Base-by-base conservation (phyloP, 2,329 filamentous ascomycete genomes). In the Parasarocladium wereldwijsianum region DNA sequence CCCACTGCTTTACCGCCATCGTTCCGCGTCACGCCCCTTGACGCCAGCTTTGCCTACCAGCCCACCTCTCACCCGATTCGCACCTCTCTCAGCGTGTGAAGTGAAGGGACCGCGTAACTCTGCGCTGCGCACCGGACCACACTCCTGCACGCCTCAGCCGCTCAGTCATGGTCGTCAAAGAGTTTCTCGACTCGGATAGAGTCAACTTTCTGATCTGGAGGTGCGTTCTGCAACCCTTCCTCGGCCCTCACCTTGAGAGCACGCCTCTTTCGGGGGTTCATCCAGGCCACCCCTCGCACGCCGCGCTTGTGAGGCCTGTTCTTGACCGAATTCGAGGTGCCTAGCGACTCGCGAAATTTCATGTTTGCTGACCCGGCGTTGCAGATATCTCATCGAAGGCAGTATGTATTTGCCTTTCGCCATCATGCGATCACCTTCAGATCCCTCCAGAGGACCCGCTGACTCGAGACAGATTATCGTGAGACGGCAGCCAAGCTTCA, bases 191-290 rank as follows among this genome's bases (percentile, higher is more conserved):
- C 62, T 74, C 69, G 41, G 64, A 76, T 53, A 64, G 68, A 60
- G 60, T 76, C 63, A 77, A 76, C 60, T 76, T 70, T 62, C 64
- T 77, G 52, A 64, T 77, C 50, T 77, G 72, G 72, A 74, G 70
- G 72, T 77, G 62, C 54, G 71, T 66, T 45, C 40, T 40, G 42
- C 41, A 38, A 40, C 38, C 40, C 11, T 18, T 23, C 18, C n/a
- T 23, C 12, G 3, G 9, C 18, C 22, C n/a, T n/a, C n/a, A n/a
- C n/a, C n/a, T n/a, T n/a, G n/a, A n/a, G n/a, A n/a, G n/a, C n/a
- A n/a, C n/a, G n/a, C n/a, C n/a, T n/a, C n/a, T n/a, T n/a, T n/a
- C n/a, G n/a, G n/a, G n/a, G n/a, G n/a, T n/a, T n/a, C n/a, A n/a
- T n/a, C n/a, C n/a, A n/a, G n/a, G n/a, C n/a, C n/a, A n/a, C n/a